These are phyloP conservation scores for Clarireedia paspali DNA, from an alignment of 2,329 filamentous ascomycete species.

Conservation along the genomic window DNA sequence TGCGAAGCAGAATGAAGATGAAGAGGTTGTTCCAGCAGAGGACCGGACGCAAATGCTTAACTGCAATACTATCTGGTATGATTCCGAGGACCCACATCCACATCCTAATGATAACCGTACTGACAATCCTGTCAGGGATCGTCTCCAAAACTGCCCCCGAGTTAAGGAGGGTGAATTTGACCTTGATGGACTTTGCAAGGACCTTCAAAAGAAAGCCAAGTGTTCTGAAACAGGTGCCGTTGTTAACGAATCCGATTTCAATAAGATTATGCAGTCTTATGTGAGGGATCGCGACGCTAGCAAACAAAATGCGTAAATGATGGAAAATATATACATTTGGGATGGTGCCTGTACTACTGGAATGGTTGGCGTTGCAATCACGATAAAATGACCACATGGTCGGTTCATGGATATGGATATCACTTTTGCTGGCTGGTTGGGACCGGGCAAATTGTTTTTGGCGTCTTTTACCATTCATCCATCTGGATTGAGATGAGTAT, in stretches of 20 bases:
- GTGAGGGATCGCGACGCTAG: slow-evolving; percentile 14
- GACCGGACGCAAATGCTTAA: slow-evolving; percentile 60
- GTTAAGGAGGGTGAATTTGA: slow-evolving; percentile 90
- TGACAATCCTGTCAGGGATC: slow-evolving; percentile 59
- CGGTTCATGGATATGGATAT: not conserved
- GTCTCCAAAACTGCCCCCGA: slow-evolving; percentile 76
- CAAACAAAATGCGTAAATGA: not conserved
- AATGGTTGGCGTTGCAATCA: not conserved
- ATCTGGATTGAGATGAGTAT: too few relatives aligned
- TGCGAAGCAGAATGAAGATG: slow-evolving; percentile 61
- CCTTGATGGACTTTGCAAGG: slow-evolving; percentile 83
- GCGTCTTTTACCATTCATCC: too few relatives aligned
- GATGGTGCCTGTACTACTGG: not conserved
- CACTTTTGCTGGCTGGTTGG: not conserved
- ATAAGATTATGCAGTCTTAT: slow-evolving; percentile 64
- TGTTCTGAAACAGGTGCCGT: slow-evolving; percentile 88
- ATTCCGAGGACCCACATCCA: slow-evolving; percentile 14
- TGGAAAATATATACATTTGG: not conserved
- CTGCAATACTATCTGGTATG: slow-evolving; percentile 91
- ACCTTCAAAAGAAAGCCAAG: slow-evolving; percentile 91
- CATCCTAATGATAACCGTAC: not conserved
- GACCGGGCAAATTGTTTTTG: not conserved
- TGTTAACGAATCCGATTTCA: slow-evolving; percentile 82
- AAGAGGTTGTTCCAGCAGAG: slow-evolving; percentile 56
- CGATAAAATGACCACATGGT: not conserved